Evolutionary conservation across 2,329 filamentous ascomycete species (phyloP).

Genomic region (Cercospora janseana): DNA sequence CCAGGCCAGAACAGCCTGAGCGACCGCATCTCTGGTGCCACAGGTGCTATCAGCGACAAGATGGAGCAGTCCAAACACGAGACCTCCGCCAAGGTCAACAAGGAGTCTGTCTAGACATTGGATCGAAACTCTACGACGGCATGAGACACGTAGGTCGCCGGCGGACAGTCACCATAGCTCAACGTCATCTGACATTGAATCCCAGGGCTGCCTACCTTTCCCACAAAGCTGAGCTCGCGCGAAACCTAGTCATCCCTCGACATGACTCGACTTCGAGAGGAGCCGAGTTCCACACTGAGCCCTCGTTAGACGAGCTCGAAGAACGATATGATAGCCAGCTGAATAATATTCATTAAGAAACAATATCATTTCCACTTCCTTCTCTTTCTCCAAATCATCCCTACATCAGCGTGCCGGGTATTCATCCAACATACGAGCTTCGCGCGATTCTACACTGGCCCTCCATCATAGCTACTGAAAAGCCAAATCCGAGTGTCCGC

Average conservation of each 20-base stretch:
- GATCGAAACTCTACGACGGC: not conserved
- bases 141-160: conserved; percentile 6
- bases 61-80: conserved; percentile 54
- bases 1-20: conserved; percentile 46
- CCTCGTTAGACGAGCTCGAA: not conserved
- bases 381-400: no score
- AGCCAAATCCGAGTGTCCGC: not conserved
- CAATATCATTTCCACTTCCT: not conserved
- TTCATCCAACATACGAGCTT: no score
- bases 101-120: conserved; percentile 38
- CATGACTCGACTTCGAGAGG: no score
- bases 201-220: no score
- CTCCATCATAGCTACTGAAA: no score
- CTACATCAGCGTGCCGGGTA: no score
- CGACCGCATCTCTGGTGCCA: conserved; percentile 56
- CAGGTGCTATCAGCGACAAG: conserved; percentile 55
- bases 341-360: not conserved
- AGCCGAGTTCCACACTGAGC: not conserved
- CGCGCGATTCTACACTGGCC: no score
- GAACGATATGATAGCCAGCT: conserved; percentile 6
- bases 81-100: conserved; percentile 50
- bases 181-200: no score
- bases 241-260: not conserved
- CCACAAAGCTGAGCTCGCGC: not conserved
- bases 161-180: not conserved